Evolutionary conservation across 352 stramenopile genomes (phyloP), one percentile per base, ranked within the genome.

Genomic region (Globisporangium spinosum): DNA sequence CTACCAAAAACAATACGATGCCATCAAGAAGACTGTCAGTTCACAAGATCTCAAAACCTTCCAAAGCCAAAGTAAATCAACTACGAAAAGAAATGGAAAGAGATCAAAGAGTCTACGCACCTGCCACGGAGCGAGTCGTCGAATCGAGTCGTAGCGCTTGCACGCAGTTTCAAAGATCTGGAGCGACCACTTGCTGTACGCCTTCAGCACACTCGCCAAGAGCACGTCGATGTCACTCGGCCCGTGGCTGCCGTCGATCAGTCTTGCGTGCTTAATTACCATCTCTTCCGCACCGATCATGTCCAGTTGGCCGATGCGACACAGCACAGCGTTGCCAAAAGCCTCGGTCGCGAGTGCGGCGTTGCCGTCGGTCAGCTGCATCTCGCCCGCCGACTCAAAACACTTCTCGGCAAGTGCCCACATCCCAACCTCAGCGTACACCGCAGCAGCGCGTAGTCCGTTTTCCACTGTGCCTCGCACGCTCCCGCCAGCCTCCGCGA

Each of bases 61-160:
- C 12, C 43, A 51, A 20, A 22, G 15, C 3, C 4, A 49, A 49
- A 17, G 22, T 61, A 34, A 6, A 22, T 29, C n/a, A 22, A 51
- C 43, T 6, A 51, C 15, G 3, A 22, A 22, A 22, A 22, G 6
- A 7, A 9, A 4, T 51, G 17, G 15, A 10, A 9, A 51, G 15
- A 10, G 2, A 51, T 51, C 40, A 61, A 32, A 23, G 3, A 58
- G 51, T 20, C 5, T 5, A 51, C 65, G 62, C 67, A 91, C 85
- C 78, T 93, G 85, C 85, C 85, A 93, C 25, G 80, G 78, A 22
- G 76, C 69, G 29, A 93, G 67, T 43, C 74, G 73, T 34, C 83
- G 75, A 1, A 35, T 69, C 32, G 73, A 70, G 59, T 87, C 70
- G 58, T 87, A 90, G 3, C 72, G 74, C 67, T 87, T 80, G 15